Base-by-base conservation (phyloP, 805 yeast species). In the Saturnispora zaruensis region DNA sequence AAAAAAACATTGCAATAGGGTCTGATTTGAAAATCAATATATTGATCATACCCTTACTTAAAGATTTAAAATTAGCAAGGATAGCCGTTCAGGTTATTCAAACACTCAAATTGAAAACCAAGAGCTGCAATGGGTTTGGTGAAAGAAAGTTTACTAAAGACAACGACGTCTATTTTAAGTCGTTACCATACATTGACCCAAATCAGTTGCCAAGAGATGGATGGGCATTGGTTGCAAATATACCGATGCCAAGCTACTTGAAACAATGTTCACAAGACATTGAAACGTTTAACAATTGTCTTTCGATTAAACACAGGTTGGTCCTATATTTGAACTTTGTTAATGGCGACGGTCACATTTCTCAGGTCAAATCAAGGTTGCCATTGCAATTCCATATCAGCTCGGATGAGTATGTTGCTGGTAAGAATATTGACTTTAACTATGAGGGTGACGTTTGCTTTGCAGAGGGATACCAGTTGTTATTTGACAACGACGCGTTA, bases 361-460 rank as follows among this genome's bases (percentile, higher is more conserved):
- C 78, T 47, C 79, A 77, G 55, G 66, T 77, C 30, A 64, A 78
- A 45, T 78, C 81, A 9, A 76, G 75, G 53, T 60, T 77, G 41
- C 82, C 82, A 0, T 61, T 77, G 1, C 56, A 58, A 33, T 58
- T 77, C 4, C 75, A 71, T 51, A 59, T 76, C 16, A 69, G 74
- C 48, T 67, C 75, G 4, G 65, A 66, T 43, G 60, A 50, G 9
- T 32, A 46, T n/a, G 44, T 63, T 11, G 48, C 50, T 30, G 66
- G 59, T 7, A 55, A 66, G 47, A 55, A 55, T 25, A 64, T 57
- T 6, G 56, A 59, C 30, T 47, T 41, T 24, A 49, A 59, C 25
- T 63, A 60, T 44, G 50, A 33, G 4, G 45, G 30, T 8, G 30
- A 26, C 5, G 42, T 49, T 21, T 24, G 26, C 16, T 49, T 41